Evolutionary conservation across 495 filamentous ascomycete genomes (phyloP).

Genomic region (Annulohypoxylon stygium): DNA sequence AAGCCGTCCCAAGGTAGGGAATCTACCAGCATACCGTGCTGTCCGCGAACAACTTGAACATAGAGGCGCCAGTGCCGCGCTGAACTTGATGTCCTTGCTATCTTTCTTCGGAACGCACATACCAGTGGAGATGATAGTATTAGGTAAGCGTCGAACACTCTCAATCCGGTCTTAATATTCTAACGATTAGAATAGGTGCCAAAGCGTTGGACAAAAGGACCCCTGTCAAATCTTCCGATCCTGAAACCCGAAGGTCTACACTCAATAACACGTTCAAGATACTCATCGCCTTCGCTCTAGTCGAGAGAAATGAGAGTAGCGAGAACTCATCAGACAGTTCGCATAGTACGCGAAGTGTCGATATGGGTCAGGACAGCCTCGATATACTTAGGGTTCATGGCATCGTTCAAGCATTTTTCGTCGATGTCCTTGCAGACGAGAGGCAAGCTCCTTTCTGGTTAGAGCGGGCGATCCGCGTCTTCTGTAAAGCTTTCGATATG

Average conservation of each 20-base stretch:
- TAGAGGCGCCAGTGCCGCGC: constrained; percentile 69
- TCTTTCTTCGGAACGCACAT: constrained; percentile 81
- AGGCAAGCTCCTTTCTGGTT: constrained; percentile 73
- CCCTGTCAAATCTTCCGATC: constrained; percentile 69
- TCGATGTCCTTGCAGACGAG: constrained; percentile 73
- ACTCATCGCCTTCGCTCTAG: constrained; percentile 76
- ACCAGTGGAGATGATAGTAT: constrained; percentile 77
- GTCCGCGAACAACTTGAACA: constrained; percentile 78
- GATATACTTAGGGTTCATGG: constrained; percentile 82
- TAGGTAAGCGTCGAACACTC: constrained; percentile 61
- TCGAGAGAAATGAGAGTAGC: constrained; percentile 72
- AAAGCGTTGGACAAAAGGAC: constrained; percentile 67
- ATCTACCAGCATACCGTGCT: constrained; percentile 73
- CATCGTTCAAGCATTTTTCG: constrained; percentile 84
- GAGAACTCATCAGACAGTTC: constrained; percentile 57
- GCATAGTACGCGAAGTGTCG: constrained; percentile 58
- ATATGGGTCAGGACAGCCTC: constrained; percentile 63
- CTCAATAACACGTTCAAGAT: constrained; percentile 76
- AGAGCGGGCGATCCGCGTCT: constrained; percentile 69
- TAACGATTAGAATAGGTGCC: constrained; percentile 52
- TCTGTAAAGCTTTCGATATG: constrained; percentile 72
- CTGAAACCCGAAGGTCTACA: constrained; percentile 55
- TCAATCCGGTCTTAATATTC: not conserved
- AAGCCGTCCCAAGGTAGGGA: constrained; percentile 74
- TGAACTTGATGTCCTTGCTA: constrained; percentile 80